Evolutionary conservation across 2,329 filamentous ascomycete species (phyloP).

Genomic region (Amauroascus verrucosus): DNA sequence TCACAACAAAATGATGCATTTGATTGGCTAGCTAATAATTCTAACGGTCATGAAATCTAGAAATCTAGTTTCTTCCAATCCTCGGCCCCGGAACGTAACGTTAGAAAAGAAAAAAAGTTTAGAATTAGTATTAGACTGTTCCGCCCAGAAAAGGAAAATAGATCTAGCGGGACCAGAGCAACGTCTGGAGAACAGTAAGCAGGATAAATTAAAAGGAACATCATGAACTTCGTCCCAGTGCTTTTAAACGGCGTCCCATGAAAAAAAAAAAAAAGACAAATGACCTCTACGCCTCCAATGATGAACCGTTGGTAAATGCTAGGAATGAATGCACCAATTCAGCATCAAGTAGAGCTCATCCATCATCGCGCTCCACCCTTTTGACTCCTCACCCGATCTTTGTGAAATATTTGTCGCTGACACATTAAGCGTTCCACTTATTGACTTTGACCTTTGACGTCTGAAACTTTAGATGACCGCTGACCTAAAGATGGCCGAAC

Average conservation of each 20-base stretch:
- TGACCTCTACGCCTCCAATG: slow-evolving; percentile 8
- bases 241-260: slow-evolving; percentile 4
- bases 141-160: slow-evolving; percentile 9
- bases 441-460: slow-evolving; percentile 1
- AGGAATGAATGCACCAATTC: slow-evolving; percentile 9
- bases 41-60: background rate
- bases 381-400: background rate
- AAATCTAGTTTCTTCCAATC: slow-evolving; percentile 1
- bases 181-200: slow-evolving; percentile 7
- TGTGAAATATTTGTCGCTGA: background rate
- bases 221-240: slow-evolving; percentile 12
- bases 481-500: slow-evolving; percentile 13
- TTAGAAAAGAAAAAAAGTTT: background rate
- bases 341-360: background rate
- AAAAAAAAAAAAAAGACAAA: slow-evolving; percentile 14
- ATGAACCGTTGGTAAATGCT: slow-evolving; percentile 11
- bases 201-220: slow-evolving; percentile 13
- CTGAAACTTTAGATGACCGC: slow-evolving; percentile 10
- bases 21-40: slow-evolving; percentile 7
- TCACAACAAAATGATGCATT: background rate
- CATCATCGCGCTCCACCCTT: background rate
- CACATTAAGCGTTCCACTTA: background rate
- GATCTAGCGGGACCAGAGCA: slow-evolving; percentile 10
- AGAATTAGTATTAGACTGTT: slow-evolving; percentile 12
- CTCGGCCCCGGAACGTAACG: background rate